Conservation (phyloP, 768 basidiomycete species). For the Agrocybe pediades region DNA sequence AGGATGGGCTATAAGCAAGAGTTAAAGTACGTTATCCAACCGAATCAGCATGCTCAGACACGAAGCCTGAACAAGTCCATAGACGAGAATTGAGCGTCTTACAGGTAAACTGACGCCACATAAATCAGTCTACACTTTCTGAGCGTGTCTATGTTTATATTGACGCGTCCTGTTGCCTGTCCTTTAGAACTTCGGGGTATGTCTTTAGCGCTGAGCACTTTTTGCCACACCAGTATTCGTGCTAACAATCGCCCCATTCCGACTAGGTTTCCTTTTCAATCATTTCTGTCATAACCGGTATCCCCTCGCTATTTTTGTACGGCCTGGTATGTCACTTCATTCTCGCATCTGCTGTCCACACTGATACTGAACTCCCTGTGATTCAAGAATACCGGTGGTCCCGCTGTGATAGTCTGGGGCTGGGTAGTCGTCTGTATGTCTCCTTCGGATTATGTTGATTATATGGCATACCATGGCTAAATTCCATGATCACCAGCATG, state of each 20-base stretch:
- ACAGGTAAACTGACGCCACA: conserved; percentile 43
- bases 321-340: conserved; percentile 51
- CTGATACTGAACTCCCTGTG: too few relatives aligned
- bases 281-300: conserved; percentile 74
- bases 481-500: conserved; percentile 38
- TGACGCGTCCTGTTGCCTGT: conserved; percentile 11
- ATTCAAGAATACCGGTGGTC: conserved; percentile 68
- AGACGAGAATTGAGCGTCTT: conserved; percentile 63
- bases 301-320: conserved; percentile 69
- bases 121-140: too few relatives aligned
- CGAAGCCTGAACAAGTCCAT: background rate
- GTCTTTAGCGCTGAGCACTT: conserved; percentile 13
- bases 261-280: conserved; percentile 67
- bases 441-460: background rate
- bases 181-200: conserved; percentile 64
- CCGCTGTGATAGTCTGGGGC: conserved; percentile 78
- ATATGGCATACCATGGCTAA: background rate
- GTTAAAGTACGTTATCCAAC: conserved; percentile 46
- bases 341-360: conserved; percentile 1
- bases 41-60: background rate
- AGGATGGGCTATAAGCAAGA: conserved; percentile 77
- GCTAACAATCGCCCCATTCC: conserved; percentile 2
- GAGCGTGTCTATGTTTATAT: conserved; percentile 3
- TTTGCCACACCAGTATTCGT: too few relatives aligned
- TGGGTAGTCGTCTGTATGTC: conserved; percentile 65